phyloP scores from a whole-genome alignment of 768 basidiomycete genomes.

The Rhodotorula diobovata region DNA sequence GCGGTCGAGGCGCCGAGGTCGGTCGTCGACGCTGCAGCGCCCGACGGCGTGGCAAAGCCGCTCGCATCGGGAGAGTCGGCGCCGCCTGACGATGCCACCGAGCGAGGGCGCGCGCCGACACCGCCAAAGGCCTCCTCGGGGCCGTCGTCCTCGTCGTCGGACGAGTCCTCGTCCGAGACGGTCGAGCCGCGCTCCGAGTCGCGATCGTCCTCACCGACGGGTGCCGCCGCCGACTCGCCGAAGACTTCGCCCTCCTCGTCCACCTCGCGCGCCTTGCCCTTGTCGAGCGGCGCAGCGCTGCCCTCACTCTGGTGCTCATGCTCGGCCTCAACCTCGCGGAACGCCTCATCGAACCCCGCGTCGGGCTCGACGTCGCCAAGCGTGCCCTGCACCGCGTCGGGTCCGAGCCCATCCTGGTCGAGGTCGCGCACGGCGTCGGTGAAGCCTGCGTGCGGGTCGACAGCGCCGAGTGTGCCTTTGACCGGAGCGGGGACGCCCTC shows the following conservation, averaged over 20 bases:
- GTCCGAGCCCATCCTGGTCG: slow-evolving; percentile 43
- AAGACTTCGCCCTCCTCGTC: slow-evolving; percentile 5
- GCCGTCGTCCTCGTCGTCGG: slow-evolving; percentile 14
- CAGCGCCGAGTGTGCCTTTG: slow-evolving; percentile 13
- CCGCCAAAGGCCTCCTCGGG: slow-evolving; percentile 8
- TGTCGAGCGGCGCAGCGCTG: not conserved
- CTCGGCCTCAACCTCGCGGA: slow-evolving; percentile 38
- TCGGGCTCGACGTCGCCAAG: slow-evolving; percentile 20
- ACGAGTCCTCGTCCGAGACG: not conserved
- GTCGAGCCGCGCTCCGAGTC: not conserved
- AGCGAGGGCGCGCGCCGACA: not conserved
- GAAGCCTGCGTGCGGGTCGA: slow-evolving; percentile 38
- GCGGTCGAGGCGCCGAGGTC: not conserved
- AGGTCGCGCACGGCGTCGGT: slow-evolving; percentile 58
- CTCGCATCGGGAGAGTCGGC: not conserved
- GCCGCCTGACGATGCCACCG: no score
- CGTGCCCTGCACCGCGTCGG: slow-evolving; percentile 57
- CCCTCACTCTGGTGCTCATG: not conserved
- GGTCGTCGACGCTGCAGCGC: not conserved
- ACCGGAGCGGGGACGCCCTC: not conserved
- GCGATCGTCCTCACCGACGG: not conserved
- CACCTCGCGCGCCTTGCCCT: slow-evolving; percentile 6
- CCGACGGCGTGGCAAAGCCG: not conserved
- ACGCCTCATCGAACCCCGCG: slow-evolving; percentile 46
- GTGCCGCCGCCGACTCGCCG: not conserved